Evolutionary conservation across 2,329 filamentous ascomycete species (phyloP).

Genomic region (Botrytis galanthina): DNA sequence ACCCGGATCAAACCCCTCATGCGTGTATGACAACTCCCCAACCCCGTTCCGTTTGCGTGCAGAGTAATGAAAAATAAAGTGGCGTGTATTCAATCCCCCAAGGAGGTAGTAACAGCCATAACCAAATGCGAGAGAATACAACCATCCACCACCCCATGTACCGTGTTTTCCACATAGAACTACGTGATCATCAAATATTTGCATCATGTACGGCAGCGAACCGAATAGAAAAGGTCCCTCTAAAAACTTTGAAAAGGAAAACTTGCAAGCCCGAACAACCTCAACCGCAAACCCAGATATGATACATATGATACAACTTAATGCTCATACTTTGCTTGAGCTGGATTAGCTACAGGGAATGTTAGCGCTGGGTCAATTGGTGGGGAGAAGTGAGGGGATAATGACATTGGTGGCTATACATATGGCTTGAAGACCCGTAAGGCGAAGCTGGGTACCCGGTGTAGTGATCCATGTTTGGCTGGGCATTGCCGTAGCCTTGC

Average conservation of each 20-base stretch:
- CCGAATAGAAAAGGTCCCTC: slow-evolving; percentile 29
- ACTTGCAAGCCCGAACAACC: slow-evolving; percentile 27
- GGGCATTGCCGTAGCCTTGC: slow-evolving; percentile 51
- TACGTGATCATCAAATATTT: slow-evolving; percentile 35
- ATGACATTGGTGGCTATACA: slow-evolving; percentile 57
- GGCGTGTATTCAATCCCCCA: slow-evolving; percentile 25
- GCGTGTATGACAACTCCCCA: slow-evolving; percentile 25
- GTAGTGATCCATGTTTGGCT: slow-evolving; percentile 41
- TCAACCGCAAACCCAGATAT: slow-evolving; percentile 39
- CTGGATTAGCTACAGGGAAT: slow-evolving; percentile 34
- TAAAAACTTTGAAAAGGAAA: slow-evolving; percentile 33
- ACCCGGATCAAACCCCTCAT: slow-evolving; percentile 17
- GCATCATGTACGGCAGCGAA: slow-evolving; percentile 38
- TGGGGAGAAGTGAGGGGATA: slow-evolving; percentile 32
- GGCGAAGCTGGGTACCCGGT: slow-evolving; percentile 58
- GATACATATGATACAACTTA: slow-evolving; percentile 37
- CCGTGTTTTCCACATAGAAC: slow-evolving; percentile 22
- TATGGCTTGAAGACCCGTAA: slow-evolving; percentile 51
- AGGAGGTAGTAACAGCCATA: slow-evolving; percentile 5
- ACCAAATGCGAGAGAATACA: slow-evolving; percentile 31
- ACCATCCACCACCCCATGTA: slow-evolving; percentile 19
- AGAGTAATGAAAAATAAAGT: slow-evolving; percentile 20
- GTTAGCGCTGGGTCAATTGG: slow-evolving; percentile 30
- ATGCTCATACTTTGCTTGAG: slow-evolving; percentile 39
- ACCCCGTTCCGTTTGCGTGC: slow-evolving; percentile 23